A percentile compares a stretch with the other conserved stretches of the same genome.
Evolutionary conservation across 1,284 basidiomycete species (phyloP).

Genomic region (Coniferiporia weirii): DNA sequence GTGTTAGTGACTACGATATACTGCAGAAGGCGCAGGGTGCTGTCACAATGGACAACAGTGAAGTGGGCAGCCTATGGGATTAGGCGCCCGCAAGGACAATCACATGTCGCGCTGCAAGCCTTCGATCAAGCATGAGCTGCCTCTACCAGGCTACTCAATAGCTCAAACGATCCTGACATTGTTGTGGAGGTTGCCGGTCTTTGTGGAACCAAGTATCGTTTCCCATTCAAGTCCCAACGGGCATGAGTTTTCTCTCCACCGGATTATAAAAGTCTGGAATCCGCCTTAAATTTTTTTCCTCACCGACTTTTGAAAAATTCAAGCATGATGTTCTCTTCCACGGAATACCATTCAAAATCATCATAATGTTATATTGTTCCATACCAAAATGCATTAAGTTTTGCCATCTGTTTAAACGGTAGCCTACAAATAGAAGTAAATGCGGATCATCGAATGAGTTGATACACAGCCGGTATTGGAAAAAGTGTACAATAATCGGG

Average conservation of each 20-base stretch:
- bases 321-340: background rate
- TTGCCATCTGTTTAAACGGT: too few relatives aligned
- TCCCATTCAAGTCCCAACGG: background rate
- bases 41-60: constrained; percentile 36
- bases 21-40: constrained; percentile 40
- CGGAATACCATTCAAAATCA: constrained; percentile 2
- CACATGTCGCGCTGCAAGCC: background rate
- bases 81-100: constrained; percentile 21
- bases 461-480: background rate
- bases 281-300: too few relatives aligned
- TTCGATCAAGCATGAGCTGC: background rate
- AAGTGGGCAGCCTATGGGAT: constrained; percentile 63
- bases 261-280: too few relatives aligned
- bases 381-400: constrained; percentile 5
- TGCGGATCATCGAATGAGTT: too few relatives aligned
- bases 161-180: background rate
- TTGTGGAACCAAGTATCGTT: background rate
- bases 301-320: background rate
- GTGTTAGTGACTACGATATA: constrained; percentile 56
- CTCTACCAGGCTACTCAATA: background rate
- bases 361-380: background rate
- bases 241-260: background rate
- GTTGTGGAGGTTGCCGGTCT: background rate
- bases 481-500: background rate
- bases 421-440: too few relatives aligned